phyloP scores from a whole-genome alignment of 805 yeast genomes.

The Nakazawaea ishiwadae region DNA sequence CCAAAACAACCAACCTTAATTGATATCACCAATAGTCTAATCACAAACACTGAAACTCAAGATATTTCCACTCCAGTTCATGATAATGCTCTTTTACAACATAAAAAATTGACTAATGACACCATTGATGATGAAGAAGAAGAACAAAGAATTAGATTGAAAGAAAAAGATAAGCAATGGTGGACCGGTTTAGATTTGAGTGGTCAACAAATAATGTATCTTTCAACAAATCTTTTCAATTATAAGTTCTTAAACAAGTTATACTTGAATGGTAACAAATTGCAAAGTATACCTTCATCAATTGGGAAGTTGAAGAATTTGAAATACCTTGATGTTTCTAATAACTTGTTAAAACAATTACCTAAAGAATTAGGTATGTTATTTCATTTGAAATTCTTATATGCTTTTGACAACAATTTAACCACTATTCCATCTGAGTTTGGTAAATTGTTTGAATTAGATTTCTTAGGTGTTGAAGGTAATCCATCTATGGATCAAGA shows the following conservation, averaged over 20 bases:
- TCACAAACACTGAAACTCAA: constrained; percentile 26
- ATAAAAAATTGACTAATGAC: constrained; percentile 28
- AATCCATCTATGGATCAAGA: constrained; percentile 67
- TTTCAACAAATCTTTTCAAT: constrained; percentile 72
- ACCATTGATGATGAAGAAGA: constrained; percentile 58
- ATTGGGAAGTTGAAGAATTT: constrained; percentile 67
- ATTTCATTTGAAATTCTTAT: constrained; percentile 72
- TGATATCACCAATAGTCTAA: constrained; percentile 34
- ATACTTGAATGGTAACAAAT: constrained; percentile 81
- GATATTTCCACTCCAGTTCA: constrained; percentile 16
- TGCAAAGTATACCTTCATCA: constrained; percentile 61
- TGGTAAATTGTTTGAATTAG: constrained; percentile 79
- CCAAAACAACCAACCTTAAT: constrained; percentile 26
- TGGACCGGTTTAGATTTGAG: constrained; percentile 94
- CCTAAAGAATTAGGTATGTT: constrained; percentile 85
- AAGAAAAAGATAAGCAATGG: constrained; percentile 66
- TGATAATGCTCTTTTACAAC: constrained; percentile 28
- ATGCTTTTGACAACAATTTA: constrained; percentile 83
- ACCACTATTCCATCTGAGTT: constrained; percentile 74
- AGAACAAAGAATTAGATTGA: constrained; percentile 57
- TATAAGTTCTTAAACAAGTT: constrained; percentile 83
- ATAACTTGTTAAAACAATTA: constrained; percentile 63
- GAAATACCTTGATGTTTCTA: constrained; percentile 80
- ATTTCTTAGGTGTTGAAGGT: constrained; percentile 90
- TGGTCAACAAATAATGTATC: constrained; percentile 74